A percentile compares a stretch with the other conserved stretches of the same genome.
phyloP scores from a whole-genome alignment of 345 rosid genomes.

The Gossypium sturtianum region DNA sequence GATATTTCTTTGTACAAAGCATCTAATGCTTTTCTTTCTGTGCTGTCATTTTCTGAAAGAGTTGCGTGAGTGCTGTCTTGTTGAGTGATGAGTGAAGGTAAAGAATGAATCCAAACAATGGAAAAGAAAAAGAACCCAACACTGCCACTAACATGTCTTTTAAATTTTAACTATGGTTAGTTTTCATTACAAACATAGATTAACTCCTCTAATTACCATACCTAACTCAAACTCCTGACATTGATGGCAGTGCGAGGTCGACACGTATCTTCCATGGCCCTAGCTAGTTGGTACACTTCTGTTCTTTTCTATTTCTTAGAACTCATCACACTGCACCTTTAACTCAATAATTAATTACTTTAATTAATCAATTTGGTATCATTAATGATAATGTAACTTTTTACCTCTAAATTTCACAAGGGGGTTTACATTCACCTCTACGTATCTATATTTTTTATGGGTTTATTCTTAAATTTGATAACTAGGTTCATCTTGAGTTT shows the following conservation, averaged over 20 bases:
- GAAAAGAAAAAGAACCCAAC: constrained; percentile 17
- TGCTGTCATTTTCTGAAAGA: not conserved
- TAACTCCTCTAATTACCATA: not conserved
- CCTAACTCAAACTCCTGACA: constrained; percentile 4
- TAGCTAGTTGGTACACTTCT: not conserved
- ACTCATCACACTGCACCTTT: not conserved
- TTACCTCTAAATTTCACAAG: too few species aligned
- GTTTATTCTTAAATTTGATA: too few species aligned
- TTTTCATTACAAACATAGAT: not conserved
- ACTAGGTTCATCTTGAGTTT: rapidly evolving
- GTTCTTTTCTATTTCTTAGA: not conserved
- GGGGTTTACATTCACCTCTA: too few species aligned
- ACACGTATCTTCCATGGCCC: not conserved
- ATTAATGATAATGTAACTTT: too few species aligned
- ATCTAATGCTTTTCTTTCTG: constrained; percentile 26
- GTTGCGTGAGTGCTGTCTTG: not conserved
- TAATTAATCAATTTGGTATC: not conserved
- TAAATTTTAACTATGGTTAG: constrained; percentile 21
- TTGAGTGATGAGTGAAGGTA: constrained; percentile 9
- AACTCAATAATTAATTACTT: not conserved
- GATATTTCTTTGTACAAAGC: constrained; percentile 29
- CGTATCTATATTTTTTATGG: too few species aligned
- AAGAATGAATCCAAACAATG: not conserved
- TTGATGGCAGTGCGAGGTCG: not conserved
- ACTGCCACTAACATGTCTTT: not conserved